These are phyloP conservation scores for Phytophthora aleatoria DNA, from an alignment of 352 stramenopile genomes.

Conservation along the genomic window DNA sequence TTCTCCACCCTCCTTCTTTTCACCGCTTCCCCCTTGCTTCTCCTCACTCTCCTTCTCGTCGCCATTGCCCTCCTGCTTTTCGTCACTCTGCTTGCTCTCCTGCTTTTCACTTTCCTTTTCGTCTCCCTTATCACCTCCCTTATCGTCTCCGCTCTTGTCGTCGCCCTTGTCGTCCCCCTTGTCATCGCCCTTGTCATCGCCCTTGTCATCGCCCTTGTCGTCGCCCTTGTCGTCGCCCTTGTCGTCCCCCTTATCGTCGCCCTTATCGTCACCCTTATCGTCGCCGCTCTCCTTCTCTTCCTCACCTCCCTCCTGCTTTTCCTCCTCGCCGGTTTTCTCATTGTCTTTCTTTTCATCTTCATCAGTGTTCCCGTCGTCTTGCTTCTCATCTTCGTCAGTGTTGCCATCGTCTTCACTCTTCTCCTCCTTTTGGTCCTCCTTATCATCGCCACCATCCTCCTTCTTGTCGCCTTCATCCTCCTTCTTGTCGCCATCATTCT, in stretches of 20 bases:
- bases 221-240: not conserved
- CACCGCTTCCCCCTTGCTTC: not conserved
- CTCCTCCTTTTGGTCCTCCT: conserved; percentile 1
- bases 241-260: not conserved
- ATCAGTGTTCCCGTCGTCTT: conserved; percentile 10
- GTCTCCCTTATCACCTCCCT: conserved; percentile 1
- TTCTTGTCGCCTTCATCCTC: conserved; percentile 5
- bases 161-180: not conserved
- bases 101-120: not conserved
- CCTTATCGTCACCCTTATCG: not conserved
- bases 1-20: conserved; percentile 2
- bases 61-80: not conserved
- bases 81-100: not conserved
- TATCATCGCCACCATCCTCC: conserved; percentile 1
- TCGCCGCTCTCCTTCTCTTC: not conserved
- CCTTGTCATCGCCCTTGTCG: conserved; percentile 3
- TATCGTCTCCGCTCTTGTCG: not conserved
- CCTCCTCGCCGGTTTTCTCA: not conserved
- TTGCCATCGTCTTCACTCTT: conserved; percentile 7
- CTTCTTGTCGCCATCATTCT: conserved; percentile 8
- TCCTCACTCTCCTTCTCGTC: conserved; percentile 3
- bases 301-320: conserved; percentile 6
- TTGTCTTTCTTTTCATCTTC: conserved; percentile 7
- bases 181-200: not conserved
- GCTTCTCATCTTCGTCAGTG: conserved; percentile 3